These are phyloP conservation scores for Iris macrosiphon DNA, from an alignment of 106 monocot genomes.

Conservation along the genomic window DNA sequence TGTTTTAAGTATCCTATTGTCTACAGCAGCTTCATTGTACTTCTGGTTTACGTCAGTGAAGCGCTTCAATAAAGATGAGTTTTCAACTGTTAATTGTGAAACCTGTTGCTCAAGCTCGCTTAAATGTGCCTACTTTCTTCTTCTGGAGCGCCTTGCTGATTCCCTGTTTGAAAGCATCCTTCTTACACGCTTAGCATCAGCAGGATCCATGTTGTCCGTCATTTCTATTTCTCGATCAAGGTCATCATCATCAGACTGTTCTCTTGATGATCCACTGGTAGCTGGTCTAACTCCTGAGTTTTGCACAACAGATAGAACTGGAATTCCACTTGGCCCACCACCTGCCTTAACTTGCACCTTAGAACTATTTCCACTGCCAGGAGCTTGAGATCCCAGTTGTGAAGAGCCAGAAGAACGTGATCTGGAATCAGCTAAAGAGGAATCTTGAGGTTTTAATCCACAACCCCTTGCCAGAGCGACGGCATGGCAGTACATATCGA, in stretches of 20 bases:
- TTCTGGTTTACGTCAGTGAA: slow-evolving; percentile 78
- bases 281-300: slow-evolving; percentile 31
- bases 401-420: slow-evolving; percentile 28
- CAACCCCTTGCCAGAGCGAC: slow-evolving; percentile 42
- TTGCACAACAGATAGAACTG: slow-evolving; percentile 23
- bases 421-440: slow-evolving; percentile 22
- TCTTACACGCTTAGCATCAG: slow-evolving; percentile 69
- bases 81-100: slow-evolving; percentile 73
- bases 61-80: slow-evolving; percentile 77
- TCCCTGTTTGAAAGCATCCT: slow-evolving; percentile 99
- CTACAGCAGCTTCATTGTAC: slow-evolving; percentile 66
- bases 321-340: slow-evolving; percentile 26
- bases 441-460: slow-evolving; percentile 21
- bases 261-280: slow-evolving; percentile 70
- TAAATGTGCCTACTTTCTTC: slow-evolving; percentile 87
- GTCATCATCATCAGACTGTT: slow-evolving; percentile 84
- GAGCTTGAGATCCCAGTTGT: slow-evolving; percentile 33
- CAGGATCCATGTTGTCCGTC: slow-evolving; percentile 52
- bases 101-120: slow-evolving; percentile 85
- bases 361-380: slow-evolving; percentile 12
- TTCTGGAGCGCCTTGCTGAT: slow-evolving; percentile 86
- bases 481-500: slow-evolving; percentile 51
- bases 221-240: slow-evolving; percentile 60
- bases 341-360: slow-evolving; percentile 30
- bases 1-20: slow-evolving; percentile 67